Percentiles rank a stretch among this genome's conserved stretches.
These are phyloP conservation scores for Rhizophora mangle DNA, from an alignment of 345 rosid genomes.

Conservation along the genomic window DNA sequence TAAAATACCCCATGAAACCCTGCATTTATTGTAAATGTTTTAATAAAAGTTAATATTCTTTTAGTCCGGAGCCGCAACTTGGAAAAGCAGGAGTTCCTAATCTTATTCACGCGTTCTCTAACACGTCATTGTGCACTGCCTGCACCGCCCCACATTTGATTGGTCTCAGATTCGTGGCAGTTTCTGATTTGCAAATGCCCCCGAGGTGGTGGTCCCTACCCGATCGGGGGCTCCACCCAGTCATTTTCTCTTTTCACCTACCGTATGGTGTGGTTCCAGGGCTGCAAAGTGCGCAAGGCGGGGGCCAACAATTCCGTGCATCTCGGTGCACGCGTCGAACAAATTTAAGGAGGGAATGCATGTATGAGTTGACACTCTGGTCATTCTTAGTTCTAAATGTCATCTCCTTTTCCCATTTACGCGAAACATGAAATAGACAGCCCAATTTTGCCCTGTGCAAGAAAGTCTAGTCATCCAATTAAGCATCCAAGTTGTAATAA, in stretches of 20 bases:
- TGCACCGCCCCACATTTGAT: slow-evolving; percentile 61
- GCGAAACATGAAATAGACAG: too few relatives aligned
- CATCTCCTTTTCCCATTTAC: too few relatives aligned
- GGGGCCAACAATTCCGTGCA: too few relatives aligned
- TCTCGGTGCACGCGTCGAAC: too few relatives aligned
- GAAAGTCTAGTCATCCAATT: too few relatives aligned
- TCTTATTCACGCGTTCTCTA: neutral
- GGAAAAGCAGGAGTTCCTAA: neutral
- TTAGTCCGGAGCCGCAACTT: neutral
- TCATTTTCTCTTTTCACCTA: slow-evolving; percentile 23
- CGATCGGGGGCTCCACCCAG: slow-evolving; percentile 9
- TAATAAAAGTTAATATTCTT: neutral
- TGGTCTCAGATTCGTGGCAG: slow-evolving; percentile 22
- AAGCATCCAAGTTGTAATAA: too few relatives aligned
- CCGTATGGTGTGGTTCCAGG: slow-evolving; percentile 13
- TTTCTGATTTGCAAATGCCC: neutral
- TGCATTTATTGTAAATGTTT: neutral
- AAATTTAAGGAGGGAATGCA: too few relatives aligned
- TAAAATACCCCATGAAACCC: neutral
- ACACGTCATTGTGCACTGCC: slow-evolving; percentile 35
- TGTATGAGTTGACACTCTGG: too few relatives aligned
- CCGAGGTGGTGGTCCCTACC: neutral
- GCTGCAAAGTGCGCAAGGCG: neutral
- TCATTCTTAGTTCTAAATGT: too few relatives aligned
- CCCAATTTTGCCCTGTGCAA: too few relatives aligned